Conservation (phyloP, 2,329 filamentous ascomycete species). For the Didymella keratinophila region DNA sequence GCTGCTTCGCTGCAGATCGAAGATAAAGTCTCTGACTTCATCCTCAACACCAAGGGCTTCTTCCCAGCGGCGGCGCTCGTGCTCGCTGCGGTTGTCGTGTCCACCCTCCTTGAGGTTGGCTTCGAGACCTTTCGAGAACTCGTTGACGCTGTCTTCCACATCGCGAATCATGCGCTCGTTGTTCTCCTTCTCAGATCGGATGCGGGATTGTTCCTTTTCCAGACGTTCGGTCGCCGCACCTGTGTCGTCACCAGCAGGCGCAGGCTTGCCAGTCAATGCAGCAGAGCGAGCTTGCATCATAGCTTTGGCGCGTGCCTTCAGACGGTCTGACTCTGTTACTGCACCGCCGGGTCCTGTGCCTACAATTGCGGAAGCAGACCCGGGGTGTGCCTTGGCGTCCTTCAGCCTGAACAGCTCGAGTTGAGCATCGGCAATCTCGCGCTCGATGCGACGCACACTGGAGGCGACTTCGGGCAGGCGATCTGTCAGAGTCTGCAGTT, state of each 20-base stretch:
- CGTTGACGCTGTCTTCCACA: constrained; percentile 93
- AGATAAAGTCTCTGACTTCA: constrained; percentile 97
- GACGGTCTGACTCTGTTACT: constrained; percentile 90
- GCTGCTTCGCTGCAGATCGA: constrained; percentile 88
- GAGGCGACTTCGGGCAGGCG: constrained; percentile 91
- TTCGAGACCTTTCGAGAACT: constrained; percentile 85
- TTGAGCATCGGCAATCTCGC: constrained; percentile 88
- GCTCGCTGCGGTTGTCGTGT: constrained; percentile 79
- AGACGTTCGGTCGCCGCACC: constrained; percentile 81
- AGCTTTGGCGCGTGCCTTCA: constrained; percentile 93
- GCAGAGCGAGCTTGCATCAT: constrained; percentile 99
- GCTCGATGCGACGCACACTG: constrained; percentile 87
- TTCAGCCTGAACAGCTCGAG: constrained; percentile 92
- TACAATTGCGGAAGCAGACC: constrained; percentile 79
- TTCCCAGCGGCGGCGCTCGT: constrained; percentile 93
- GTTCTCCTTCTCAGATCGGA: constrained; percentile 85
- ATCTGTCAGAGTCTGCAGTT: constrained; percentile 87
- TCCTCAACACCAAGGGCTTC: constrained; percentile 96
- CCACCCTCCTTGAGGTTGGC: constrained; percentile 84
- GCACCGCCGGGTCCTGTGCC: constrained; percentile 91
- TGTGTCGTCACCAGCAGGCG: constrained; percentile 74
- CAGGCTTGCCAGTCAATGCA: constrained; percentile 85
- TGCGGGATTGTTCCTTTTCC: constrained; percentile 84
- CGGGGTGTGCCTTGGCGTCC: constrained; percentile 90
- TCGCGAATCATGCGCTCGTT: constrained; percentile 97